phyloP scores from a whole-genome alignment of 108 stramenopile species.

The Skeletonema menzelii region DNA sequence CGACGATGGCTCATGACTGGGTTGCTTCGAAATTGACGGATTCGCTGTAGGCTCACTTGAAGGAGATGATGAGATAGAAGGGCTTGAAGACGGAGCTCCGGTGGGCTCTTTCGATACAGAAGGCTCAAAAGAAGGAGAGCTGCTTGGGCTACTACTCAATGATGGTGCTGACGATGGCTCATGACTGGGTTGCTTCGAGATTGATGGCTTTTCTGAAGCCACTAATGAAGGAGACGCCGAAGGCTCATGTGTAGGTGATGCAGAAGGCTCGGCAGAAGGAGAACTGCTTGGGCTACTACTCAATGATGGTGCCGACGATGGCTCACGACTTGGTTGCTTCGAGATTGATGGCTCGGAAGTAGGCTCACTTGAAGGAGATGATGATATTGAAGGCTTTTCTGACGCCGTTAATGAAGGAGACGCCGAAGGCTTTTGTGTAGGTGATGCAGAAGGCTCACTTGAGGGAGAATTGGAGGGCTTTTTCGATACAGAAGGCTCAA shows the following conservation, averaged over 20 bases:
- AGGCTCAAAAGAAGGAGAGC: background rate
- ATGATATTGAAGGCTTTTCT: background rate
- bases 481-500: background rate
- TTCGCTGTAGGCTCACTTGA: background rate
- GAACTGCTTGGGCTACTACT: conserved; percentile 7
- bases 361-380: background rate
- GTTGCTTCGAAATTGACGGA: background rate
- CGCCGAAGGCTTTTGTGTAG: conserved; percentile 9
- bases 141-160: background rate
- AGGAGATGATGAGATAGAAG: background rate
- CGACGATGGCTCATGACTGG: background rate
- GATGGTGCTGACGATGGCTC: background rate
- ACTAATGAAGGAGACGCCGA: conserved; percentile 1
- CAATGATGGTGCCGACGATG: conserved; percentile 6
- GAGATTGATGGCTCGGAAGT: background rate
- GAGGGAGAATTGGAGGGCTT: conserved; percentile 5
- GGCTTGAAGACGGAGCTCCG: background rate
- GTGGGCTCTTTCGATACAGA: background rate
- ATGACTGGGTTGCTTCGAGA: background rate
- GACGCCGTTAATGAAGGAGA: conserved; percentile 1
- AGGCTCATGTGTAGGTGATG: conserved; percentile 2
- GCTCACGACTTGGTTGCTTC: background rate
- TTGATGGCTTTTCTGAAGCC: background rate
- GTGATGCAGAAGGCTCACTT: background rate
- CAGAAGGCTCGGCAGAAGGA: background rate